These are phyloP conservation scores for Astrothelium subdiscretum DNA, from an alignment of 495 filamentous ascomycete species.

Conservation along the genomic window DNA sequence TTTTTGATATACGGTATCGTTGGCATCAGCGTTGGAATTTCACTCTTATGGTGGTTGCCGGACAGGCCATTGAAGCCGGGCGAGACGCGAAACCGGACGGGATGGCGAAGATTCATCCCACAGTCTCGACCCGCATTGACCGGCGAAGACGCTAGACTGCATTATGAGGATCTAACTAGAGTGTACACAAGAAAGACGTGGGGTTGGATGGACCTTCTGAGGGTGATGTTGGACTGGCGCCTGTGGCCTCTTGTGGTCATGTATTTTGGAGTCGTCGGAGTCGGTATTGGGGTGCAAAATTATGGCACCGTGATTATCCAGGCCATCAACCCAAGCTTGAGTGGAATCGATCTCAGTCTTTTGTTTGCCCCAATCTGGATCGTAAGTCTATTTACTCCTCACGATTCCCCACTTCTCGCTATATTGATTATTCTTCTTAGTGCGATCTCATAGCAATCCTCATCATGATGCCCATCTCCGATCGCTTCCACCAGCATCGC, in stretches of 20 bases:
- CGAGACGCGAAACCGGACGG: constrained; percentile 21
- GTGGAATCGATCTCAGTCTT: constrained; percentile 63
- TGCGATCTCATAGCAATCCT: constrained; percentile 86
- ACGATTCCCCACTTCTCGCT: constrained; percentile 11
- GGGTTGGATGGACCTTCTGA: constrained; percentile 53
- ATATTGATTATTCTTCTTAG: constrained; percentile 15
- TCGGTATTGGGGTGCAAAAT: constrained; percentile 77
- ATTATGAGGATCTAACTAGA: constrained; percentile 73
- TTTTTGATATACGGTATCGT: constrained; percentile 79
- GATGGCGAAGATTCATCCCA: constrained; percentile 34
- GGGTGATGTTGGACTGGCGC: constrained; percentile 71
- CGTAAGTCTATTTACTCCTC: constrained; percentile 35
- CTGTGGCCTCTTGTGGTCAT: constrained; percentile 75
- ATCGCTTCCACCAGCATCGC: constrained; percentile 73
- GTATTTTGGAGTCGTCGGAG: constrained; percentile 92
- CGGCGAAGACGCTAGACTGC: constrained; percentile 66
- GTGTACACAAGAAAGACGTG: constrained; percentile 65
- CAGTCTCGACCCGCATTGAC: constrained; percentile 56
- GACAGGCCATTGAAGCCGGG: constrained; percentile 68
- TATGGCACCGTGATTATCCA: constrained; percentile 81
- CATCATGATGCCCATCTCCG: constrained; percentile 71
- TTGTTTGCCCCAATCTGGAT: constrained; percentile 89
- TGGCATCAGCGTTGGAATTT: constrained; percentile 55
- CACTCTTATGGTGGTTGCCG: constrained; percentile 79
- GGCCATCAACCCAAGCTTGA: constrained; percentile 60